Evolutionary conservation across 768 basidiomycete genomes (phyloP), one percentile per base, ranked within the genome.

Genomic region (Mycena metata): DNA sequence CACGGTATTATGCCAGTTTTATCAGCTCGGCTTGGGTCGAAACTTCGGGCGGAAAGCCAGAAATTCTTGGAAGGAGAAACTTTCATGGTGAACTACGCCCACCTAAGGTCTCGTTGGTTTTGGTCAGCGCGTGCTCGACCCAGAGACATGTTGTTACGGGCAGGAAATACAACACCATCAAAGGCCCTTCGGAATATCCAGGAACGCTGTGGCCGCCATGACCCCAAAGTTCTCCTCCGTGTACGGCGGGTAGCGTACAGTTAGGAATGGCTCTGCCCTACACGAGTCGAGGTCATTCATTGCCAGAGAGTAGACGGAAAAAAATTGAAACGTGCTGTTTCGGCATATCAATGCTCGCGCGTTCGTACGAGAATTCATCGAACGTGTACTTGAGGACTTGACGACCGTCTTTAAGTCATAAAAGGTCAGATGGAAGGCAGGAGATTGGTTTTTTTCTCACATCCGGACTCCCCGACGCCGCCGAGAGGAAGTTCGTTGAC

Each of bases 401-500:
- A 24, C 80, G 76, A 13, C 91, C 91, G 62, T 90, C 90, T 90
- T 45, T 36, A 36, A 57, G 15, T 64, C 35, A 24, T 43, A n/a
- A n/a, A n/a, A n/a, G n/a, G n/a, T n/a, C n/a, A n/a, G n/a, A n/a
- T n/a, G n/a, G n/a, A n/a, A n/a, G n/a, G n/a, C n/a, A n/a, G n/a
- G n/a, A n/a, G n/a, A n/a, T n/a, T n/a, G n/a, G n/a, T n/a, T n/a
- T n/a, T n/a, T n/a, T n/a, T n/a, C 89, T 69, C 75, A 91, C 91
- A 85, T 60, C 91, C 91, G 2, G 90, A 91, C 73, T 87, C 86
- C 33, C 91, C 90, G 3, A 87, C 80, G 2, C 88, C 87, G 15
- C 83, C 81, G 71, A 89, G 86, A 1, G 87, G 88, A 54, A 88
- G 72, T 26, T 76, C 71, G 55, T 74, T 66, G 9, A 80, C 79